Percentiles rank a stretch among this genome's conserved stretches.
These are phyloP conservation scores for Camellia sinensis DNA, from an alignment of 148 eudicot genomes.

Conservation along the genomic window DNA sequence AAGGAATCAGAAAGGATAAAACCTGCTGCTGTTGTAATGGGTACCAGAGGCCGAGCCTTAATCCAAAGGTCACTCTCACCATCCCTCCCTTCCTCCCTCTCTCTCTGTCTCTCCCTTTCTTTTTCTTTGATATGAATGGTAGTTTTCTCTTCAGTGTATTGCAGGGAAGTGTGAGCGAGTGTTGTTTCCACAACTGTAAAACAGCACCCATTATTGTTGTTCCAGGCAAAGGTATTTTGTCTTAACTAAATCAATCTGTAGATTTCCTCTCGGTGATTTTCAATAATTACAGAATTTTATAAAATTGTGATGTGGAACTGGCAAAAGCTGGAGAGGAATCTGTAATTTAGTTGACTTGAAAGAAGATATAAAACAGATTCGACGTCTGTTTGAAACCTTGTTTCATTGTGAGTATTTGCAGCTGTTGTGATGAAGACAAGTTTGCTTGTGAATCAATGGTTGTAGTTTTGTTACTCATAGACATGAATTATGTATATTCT, in stretches of 20 bases:
- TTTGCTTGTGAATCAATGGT: constrained; percentile 11
- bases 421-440: constrained; percentile 18
- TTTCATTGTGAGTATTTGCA: constrained; percentile 5
- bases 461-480: neutral
- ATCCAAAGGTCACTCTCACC: constrained; percentile 52
- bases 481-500: neutral
- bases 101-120: constrained; percentile 9
- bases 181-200: constrained; percentile 90
- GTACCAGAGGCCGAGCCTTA: constrained; percentile 85
- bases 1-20: constrained; percentile 77
- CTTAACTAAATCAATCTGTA: constrained; percentile 2
- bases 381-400: neutral
- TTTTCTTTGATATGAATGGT: neutral
- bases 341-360: constrained; percentile 34
- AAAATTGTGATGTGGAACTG: neutral
- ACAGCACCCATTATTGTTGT: constrained; percentile 73
- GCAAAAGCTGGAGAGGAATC: constrained; percentile 89
- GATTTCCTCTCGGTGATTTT: constrained; percentile 11
- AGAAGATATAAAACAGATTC: neutral
- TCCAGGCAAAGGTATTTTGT: constrained; percentile 75
- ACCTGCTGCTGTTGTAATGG: constrained; percentile 82
- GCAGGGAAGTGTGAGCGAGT: constrained; percentile 89
- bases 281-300: neutral
- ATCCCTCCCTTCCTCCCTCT: neutral
- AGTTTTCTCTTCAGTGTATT: constrained; percentile 52